Conservation (phyloP, 2,329 filamentous ascomycete genomes). For the Ilyonectria destructans region DNA sequence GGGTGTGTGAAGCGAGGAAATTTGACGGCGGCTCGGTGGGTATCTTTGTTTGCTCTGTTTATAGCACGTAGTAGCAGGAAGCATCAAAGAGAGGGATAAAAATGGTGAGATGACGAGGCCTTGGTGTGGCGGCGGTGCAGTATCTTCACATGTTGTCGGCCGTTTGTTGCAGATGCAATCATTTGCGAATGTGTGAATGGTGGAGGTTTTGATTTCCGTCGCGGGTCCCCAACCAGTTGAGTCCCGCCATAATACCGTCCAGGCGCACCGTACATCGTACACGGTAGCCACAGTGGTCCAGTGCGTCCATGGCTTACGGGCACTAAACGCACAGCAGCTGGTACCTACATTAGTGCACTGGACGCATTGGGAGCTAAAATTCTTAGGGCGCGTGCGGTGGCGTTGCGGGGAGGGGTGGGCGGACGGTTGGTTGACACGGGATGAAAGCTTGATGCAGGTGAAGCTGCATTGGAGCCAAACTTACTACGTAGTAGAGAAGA, state of each 20-base stretch:
- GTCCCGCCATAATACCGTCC: too few relatives aligned
- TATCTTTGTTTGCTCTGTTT: slow-evolving; percentile 28
- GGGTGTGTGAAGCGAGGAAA: slow-evolving; percentile 42
- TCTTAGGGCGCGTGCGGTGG: slow-evolving; percentile 17
- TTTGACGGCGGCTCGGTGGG: slow-evolving; percentile 41
- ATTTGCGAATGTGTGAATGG: slow-evolving; percentile 18
- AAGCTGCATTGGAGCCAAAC: slow-evolving; percentile 2
- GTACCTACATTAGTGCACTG: slow-evolving; percentile 48
- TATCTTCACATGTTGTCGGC: neutral
- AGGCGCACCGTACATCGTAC: too few relatives aligned
- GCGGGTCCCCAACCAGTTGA: slow-evolving; percentile 15
- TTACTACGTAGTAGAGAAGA: too few relatives aligned
- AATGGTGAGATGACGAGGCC: slow-evolving; percentile 22
- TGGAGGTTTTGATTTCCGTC: slow-evolving; percentile 31
- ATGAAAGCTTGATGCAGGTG: neutral
- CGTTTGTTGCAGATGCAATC: slow-evolving; percentile 2
- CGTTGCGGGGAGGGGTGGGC: slow-evolving; percentile 14
- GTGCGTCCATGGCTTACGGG: slow-evolving; percentile 2
- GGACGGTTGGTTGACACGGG: neutral
- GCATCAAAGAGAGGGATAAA: neutral
- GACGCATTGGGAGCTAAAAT: slow-evolving; percentile 26
- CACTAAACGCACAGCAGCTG: slow-evolving; percentile 32
- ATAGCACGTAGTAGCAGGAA: neutral
- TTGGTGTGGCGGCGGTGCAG: neutral
- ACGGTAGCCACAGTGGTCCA: too few relatives aligned